These are phyloP conservation scores for Lipomyces starkeyi DNA, from an alignment of 805 yeast genomes.

Conservation along the genomic window DNA sequence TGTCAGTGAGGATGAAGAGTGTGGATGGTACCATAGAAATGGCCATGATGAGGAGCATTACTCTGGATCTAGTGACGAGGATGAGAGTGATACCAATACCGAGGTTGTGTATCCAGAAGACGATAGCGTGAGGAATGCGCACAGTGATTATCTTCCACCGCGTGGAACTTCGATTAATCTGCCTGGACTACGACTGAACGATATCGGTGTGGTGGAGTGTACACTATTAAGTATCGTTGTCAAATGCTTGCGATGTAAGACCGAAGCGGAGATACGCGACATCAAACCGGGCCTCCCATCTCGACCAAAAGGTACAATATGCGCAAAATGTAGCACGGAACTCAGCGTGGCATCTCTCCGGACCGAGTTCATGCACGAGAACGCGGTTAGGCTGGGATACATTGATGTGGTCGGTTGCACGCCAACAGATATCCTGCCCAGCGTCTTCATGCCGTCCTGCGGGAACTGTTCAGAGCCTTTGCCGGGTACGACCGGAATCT, in stretches of 20 bases:
- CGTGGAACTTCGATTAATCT: conserved; percentile 48
- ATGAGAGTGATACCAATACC: conserved; percentile 42
- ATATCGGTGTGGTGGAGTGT: conserved; percentile 47
- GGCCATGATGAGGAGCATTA: conserved; percentile 35
- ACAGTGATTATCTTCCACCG: conserved; percentile 1
- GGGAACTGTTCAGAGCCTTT: conserved; percentile 44
- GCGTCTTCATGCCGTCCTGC: conserved; percentile 48
- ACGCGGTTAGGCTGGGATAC: conserved; percentile 43
- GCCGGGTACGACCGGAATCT: conserved; percentile 41
- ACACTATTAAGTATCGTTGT: conserved; percentile 46
- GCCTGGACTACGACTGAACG: conserved; percentile 44
- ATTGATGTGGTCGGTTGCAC: conserved; percentile 50
- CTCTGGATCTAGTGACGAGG: conserved; percentile 43
- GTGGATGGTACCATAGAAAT: conserved; percentile 19
- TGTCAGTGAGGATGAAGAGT: conserved; percentile 20
- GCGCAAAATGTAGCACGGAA: conserved; percentile 47
- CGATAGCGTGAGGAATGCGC: neutral
- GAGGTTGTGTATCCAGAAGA: conserved; percentile 9
- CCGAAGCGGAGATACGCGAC: conserved; percentile 45
- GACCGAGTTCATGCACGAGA: conserved; percentile 48
- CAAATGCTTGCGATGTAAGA: conserved; percentile 49
- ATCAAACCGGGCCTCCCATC: conserved; percentile 43
- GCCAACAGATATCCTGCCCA: conserved; percentile 47
- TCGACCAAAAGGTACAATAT: conserved; percentile 45
- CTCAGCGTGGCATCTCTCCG: conserved; percentile 46